Base-by-base conservation (phyloP, 768 basidiomycete genomes). In the Auriscalpium orientale region DNA sequence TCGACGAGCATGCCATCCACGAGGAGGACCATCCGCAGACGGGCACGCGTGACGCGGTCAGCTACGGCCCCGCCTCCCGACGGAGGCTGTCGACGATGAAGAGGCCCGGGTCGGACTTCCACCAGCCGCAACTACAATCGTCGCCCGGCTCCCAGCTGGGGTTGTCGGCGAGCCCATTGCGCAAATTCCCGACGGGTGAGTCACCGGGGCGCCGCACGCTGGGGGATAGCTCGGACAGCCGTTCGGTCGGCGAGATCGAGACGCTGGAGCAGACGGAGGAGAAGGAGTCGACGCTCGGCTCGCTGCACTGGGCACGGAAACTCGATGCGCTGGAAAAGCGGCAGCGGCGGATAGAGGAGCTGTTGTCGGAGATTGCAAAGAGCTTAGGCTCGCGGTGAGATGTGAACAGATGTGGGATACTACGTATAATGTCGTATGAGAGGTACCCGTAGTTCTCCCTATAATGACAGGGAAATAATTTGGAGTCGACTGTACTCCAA, bases 281-380 rank as follows among this genome's bases (percentile, higher is more conserved):
- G 50, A 63, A 71, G 54, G 58, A 68, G 8, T 56, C 64, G 46
- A 67, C 66, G 20, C 65, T 64, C 34, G 67, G 62, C 20, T 68
- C 58, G 35, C 64, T 70, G 20, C 60, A 63, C 59, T 67, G 71
- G 64, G 65, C 65, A 50, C 67, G 65, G 56, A 66, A 74, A 49
- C 62, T 81, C 54, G 70, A 70, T 11, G 55, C 59, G 35, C 73
- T 81, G 28, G 79, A 81, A 56, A 66, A 66, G 56, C 62, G 69
- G 51, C 80, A 82, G 64, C 64, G 72, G 57, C 69, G 79, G 53
- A 80, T 81, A 38, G 79, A 81, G 62, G 71, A 72, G 1, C 53
- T 82, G 51, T 69, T 82, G 44, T 7, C 28, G 15, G 61, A 60
- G 38, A 50, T 62, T 53, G 53, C 53, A n/a, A 22, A 18, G 38